Base-by-base conservation (phyloP, 2,329 filamentous ascomycete genomes). In the Colletotrichum gigasporum region DNA sequence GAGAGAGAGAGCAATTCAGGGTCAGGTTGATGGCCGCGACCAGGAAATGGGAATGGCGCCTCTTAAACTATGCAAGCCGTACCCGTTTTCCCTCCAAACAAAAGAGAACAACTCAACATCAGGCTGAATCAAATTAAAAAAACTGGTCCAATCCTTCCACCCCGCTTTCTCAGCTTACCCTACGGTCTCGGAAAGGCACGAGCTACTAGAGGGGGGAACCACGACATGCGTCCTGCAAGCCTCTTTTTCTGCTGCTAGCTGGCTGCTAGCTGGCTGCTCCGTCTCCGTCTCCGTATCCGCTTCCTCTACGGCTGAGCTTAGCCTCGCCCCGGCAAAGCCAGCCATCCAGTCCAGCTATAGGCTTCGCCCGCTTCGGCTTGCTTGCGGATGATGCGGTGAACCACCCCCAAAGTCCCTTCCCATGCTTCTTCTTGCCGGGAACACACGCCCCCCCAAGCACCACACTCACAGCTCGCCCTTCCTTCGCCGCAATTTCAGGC, bases 1-100 rank as follows among this genome's bases (percentile, higher is more conserved):
- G 51, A 54, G 37, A 16, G 10, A 14, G 16, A n/a, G 32, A 28
- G 16, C 5, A 20, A 7, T 5, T 18, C 12, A 14, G 24, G 20
- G 16, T 26, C 37, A 50, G 12, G 22, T 39, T 45, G 26, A 18
- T 39, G 30, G 16, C 32, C 5, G 52, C 34, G 34, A 34, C 56
- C 47, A 42, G 55, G 11, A 53, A 48, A 16, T 22, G 61, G 61
- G 56, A 50, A 37, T 35, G 34, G 9, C 44, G 48, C 61, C 48
- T 61, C 61, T 64, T 64, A 64, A 64, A 64, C 41, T 34, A 47
- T 16, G 11, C 37, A 52, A n/a, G n/a, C n/a, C n/a, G n/a, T n/a
- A n/a, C n/a, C n/a, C n/a, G n/a, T n/a, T n/a, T n/a, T n/a, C n/a
- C n/a, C 24, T 42, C 39, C 45, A 53, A 42, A 18, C 45, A 30